Evolutionary conservation across 2,329 filamentous ascomycete species (phyloP).

Genomic region (Nectriaceae sp.): DNA sequence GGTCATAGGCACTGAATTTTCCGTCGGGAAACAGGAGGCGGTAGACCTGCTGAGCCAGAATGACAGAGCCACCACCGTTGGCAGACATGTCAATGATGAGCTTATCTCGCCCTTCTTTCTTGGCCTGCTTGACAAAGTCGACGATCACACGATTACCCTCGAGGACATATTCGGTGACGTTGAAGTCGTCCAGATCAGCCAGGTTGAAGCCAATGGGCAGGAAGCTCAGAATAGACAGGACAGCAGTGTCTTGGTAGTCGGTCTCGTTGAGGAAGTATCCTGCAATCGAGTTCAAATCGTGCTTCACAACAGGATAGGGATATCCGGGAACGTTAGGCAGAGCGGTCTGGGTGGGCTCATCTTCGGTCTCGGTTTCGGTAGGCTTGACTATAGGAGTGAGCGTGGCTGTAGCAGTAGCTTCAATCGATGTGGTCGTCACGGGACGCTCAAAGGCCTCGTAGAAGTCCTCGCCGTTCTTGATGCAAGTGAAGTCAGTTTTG

Average conservation of each 20-base stretch:
- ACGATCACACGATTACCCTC: conserved; percentile 20
- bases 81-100: conserved; percentile 26
- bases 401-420: background rate
- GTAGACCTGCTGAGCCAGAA: conserved; percentile 21
- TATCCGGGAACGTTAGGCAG: conserved; percentile 8
- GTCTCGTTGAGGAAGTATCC: conserved; percentile 23
- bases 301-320: conserved; percentile 18
- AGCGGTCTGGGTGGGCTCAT: background rate
- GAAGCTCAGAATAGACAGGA: conserved; percentile 25
- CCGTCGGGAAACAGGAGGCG: conserved; percentile 23
- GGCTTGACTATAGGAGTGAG: background rate
- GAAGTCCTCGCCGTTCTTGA: conserved; percentile 24
- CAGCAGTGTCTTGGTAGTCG: conserved; percentile 22
- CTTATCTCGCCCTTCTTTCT: conserved; percentile 22
- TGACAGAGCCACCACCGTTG: conserved; percentile 24
- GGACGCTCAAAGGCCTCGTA: conserved; percentile 20
- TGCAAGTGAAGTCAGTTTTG: conserved; percentile 18
- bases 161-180: conserved; percentile 14
- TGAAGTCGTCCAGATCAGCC: background rate
- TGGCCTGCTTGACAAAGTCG: conserved; percentile 19
- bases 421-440: background rate
- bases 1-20: conserved; percentile 17
- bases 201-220: conserved; percentile 17
- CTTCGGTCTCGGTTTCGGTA: conserved; percentile 2
- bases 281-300: conserved; percentile 12